These are phyloP conservation scores for Aspergillus fischeri DNA, from an alignment of 2,329 filamentous ascomycete species.

Conservation along the genomic window DNA sequence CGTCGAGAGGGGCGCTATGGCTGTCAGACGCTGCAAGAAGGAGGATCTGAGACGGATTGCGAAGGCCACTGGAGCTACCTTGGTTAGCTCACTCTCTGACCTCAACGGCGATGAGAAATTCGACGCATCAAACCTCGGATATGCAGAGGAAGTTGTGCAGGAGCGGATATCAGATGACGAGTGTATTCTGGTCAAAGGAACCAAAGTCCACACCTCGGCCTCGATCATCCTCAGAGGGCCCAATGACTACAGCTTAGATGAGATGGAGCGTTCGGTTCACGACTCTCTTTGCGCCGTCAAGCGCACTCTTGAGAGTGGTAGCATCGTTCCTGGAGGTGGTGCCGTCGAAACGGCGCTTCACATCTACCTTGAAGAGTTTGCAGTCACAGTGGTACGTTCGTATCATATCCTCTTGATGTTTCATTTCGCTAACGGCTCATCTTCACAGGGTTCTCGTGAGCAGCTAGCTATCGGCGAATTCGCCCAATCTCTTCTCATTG, in stretches of 20 bases:
- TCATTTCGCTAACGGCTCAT: constrained; percentile 1
- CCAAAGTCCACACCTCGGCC: constrained; percentile 87
- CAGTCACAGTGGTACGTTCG: constrained; percentile 77
- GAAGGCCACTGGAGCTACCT: constrained; percentile 87
- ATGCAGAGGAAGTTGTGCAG: constrained; percentile 94
- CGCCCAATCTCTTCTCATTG: constrained; percentile 85
- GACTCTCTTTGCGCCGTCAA: constrained; percentile 96
- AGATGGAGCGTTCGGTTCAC: constrained; percentile 98
- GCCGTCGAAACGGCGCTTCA: constrained; percentile 98
- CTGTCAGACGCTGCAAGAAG: constrained; percentile 94
- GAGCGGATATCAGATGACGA: constrained; percentile 98
- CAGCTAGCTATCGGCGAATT: constrained; percentile 98
- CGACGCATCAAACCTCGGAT: constrained; percentile 80
- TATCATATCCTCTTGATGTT: not conserved
- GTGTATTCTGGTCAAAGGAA: constrained; percentile 94
- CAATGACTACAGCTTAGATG: constrained; percentile 94
- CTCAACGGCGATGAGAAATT: constrained; percentile 97
- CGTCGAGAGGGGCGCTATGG: constrained; percentile 92
- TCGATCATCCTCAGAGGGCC: constrained; percentile 93
- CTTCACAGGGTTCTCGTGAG: constrained; percentile 71
- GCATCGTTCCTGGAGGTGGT: constrained; percentile 92
- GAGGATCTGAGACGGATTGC: constrained; percentile 95
- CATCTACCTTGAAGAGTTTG: constrained; percentile 98
- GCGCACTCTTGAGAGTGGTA: constrained; percentile 92
- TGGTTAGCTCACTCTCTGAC: constrained; percentile 90